phyloP scores from a whole-genome alignment of 2,329 filamentous ascomycete species.

The Trichoderma afroharzianum region DNA sequence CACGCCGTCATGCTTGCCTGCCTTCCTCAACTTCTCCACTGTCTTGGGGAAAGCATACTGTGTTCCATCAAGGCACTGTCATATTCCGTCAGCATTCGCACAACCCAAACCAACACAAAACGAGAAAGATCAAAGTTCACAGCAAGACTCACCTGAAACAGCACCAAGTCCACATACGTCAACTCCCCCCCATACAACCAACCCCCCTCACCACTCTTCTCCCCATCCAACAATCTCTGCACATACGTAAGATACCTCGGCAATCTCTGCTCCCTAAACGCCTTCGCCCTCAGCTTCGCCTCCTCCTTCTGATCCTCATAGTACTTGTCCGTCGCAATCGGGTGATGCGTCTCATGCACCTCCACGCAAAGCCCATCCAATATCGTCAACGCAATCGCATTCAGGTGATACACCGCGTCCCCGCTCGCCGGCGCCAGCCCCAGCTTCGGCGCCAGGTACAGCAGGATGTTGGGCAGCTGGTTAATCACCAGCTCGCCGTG shows the following conservation, averaged over 20 bases:
- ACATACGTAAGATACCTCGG: slow-evolving; percentile 73
- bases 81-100: neutral
- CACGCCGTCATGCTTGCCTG: slow-evolving; percentile 56
- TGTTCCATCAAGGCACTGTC: slow-evolving; percentile 53
- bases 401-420: slow-evolving; percentile 53
- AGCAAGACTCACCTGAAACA: slow-evolving; percentile 59
- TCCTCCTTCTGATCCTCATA: slow-evolving; percentile 76
- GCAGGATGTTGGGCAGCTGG: slow-evolving; percentile 70
- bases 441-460: slow-evolving; percentile 62
- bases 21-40: slow-evolving; percentile 49
- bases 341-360: slow-evolving; percentile 73
- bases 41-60: slow-evolving; percentile 69
- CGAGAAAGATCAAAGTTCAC: neutral
- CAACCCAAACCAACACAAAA: too few relatives aligned
- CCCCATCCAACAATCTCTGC: slow-evolving; percentile 57
- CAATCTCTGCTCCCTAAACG: slow-evolving; percentile 59
- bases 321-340: slow-evolving; percentile 54
- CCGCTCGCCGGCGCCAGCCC: slow-evolving; percentile 48
- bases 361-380: slow-evolving; percentile 69
- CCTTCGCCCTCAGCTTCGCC: slow-evolving; percentile 51
- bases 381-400: slow-evolving; percentile 63
- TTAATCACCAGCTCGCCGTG: slow-evolving; percentile 59
- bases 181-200: slow-evolving; percentile 64
- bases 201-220: slow-evolving; percentile 53
- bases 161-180: slow-evolving; percentile 68